Evolutionary conservation across 345 rosid genomes (phyloP), one percentile per base, ranked within the genome.

Genomic region (Populus alba): DNA sequence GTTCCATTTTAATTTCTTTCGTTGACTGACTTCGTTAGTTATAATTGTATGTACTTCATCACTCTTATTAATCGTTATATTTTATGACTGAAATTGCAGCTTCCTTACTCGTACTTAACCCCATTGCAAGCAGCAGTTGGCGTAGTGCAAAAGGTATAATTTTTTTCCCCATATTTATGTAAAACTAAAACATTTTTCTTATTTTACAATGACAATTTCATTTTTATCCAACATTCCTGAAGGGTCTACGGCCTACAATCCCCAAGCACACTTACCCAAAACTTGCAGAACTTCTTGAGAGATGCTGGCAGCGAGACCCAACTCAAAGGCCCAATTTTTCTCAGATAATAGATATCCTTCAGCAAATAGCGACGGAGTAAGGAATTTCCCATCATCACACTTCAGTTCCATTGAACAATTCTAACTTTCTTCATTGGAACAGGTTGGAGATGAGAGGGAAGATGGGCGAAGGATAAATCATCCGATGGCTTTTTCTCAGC

Each of bases 41-140:
- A 53, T 11, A n/a, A 39, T 45, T 27, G 43, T 67, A 51, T 17
- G 73, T 57, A 38, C 68, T 62, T 53, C 23, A n/a, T n/a, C 35
- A 17, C 16, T 61, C 63, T 69, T 23, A 71, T 66, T 47, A 22
- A 75, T 33, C n/a, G 61, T 73, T 70, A 9, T 59, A 43, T 49
- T 77, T 57, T 62, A 0, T 13, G 39, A 49, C 55, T 71, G 41
- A 71, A 81, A 74, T 81, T 61, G 49, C 93, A 94, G 98, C 89
- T 94, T 45, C 97, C 98, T 49, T 94, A 96, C 74, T 77, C 94
- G 15, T 78, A 77, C 83, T 74, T 92, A 74, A 91, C 97, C 79
- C 98, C 97, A 65, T 78, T 96, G 79, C 98, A 96, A 87, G 97
- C 97, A 41, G 97, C 98, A 43, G 93, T 92, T 8, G 97, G 97